These are phyloP conservation scores for Mycena amicta DNA, from an alignment of 768 basidiomycete genomes.

Conservation along the genomic window DNA sequence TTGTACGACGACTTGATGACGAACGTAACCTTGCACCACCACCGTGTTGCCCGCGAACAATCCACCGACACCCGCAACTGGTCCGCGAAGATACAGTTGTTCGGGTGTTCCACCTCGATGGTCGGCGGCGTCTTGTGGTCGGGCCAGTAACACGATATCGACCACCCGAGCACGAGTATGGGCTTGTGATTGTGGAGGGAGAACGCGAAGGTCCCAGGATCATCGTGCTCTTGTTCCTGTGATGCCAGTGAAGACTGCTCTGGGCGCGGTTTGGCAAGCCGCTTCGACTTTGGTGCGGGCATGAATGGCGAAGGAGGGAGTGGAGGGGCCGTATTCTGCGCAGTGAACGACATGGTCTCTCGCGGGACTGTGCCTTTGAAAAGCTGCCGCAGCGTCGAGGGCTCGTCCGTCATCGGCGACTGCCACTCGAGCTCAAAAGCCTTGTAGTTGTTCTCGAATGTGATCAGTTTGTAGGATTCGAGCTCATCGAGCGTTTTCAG, in stretches of 20 bases:
- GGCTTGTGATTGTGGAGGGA: slow-evolving; percentile 12
- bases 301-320: slow-evolving; percentile 8
- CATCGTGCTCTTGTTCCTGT: neutral
- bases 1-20: slow-evolving; percentile 19
- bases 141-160: slow-evolving; percentile 23
- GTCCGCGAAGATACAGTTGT: slow-evolving; percentile 20
- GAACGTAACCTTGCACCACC: slow-evolving; percentile 21
- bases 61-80: slow-evolving; percentile 19
- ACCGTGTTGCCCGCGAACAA: slow-evolving; percentile 13
- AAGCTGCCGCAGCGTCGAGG: slow-evolving; percentile 8
- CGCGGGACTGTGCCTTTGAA: slow-evolving; percentile 1
- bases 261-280: slow-evolving; percentile 4
- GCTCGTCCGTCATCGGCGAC: slow-evolving; percentile 15
- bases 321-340: neutral
- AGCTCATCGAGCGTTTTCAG: slow-evolving; percentile 13
- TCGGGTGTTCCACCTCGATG: slow-evolving; percentile 17
- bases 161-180: slow-evolving; percentile 23
- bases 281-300: slow-evolving; percentile 1
- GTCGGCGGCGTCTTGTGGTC: slow-evolving; percentile 15
- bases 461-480: slow-evolving; percentile 14
- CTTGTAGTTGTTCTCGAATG: slow-evolving; percentile 14
- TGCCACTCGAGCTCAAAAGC: slow-evolving; percentile 24
- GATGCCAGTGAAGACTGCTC: neutral
- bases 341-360: slow-evolving; percentile 15
- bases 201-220: slow-evolving; percentile 10